Evolutionary conservation across 106 monocot genomes (phyloP).

Genomic region (Cymbidium sinense): DNA sequence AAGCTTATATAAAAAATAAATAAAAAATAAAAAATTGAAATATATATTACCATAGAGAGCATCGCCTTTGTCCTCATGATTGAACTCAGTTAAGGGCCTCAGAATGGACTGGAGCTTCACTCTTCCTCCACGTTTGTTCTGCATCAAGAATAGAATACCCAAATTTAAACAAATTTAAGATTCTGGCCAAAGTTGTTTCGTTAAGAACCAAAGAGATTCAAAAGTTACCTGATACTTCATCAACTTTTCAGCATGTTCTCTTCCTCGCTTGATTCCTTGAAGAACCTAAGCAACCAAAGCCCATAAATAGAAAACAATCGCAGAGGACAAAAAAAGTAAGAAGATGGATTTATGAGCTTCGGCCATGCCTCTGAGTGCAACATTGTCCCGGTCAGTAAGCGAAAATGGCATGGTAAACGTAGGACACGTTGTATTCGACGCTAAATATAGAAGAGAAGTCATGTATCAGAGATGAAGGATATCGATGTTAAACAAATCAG

Average conservation of each 20-base stretch:
- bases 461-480: not conserved
- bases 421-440: conserved; percentile 18
- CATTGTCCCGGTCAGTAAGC: conserved; percentile 19
- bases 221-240: conserved; percentile 33
- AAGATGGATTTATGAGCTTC: not conserved
- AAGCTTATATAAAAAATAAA: no score
- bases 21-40: not conserved
- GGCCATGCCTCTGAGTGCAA: conserved; percentile 12
- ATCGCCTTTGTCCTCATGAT: conserved; percentile 82
- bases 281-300: conserved; percentile 23
- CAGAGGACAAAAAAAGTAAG: not conserved
- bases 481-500: no score
- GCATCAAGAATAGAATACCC: not conserved
- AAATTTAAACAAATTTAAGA: not conserved
- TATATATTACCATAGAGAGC: conserved; percentile 58
- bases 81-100: conserved; percentile 57
- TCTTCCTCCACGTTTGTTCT: conserved; percentile 77
- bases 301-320: not conserved
- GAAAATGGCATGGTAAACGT: conserved; percentile 14
- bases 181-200: no score
- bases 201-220: not conserved
- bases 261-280: conserved; percentile 50
- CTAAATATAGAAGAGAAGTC: not conserved
- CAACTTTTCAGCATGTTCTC: conserved; percentile 48
- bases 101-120: conserved; percentile 71